Evolutionary conservation across 1,139 yeast species (phyloP).

Genomic region (Taphrina deformans): DNA sequence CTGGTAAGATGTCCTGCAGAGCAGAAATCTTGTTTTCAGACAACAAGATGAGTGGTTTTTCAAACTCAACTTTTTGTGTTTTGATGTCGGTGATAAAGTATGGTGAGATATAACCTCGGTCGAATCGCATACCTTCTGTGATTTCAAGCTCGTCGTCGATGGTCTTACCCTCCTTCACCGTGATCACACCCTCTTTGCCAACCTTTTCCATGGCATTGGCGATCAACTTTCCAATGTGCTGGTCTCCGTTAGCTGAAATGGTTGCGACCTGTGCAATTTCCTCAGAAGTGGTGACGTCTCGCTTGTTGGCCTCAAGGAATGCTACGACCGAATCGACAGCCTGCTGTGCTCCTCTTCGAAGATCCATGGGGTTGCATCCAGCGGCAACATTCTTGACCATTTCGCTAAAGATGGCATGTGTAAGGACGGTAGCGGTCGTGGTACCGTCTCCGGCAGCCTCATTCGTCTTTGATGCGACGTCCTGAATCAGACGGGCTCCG

Average conservation of each 20-base stretch:
- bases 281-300: constrained; percentile 93
- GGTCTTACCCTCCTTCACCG: constrained; percentile 97
- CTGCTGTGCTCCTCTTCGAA: constrained; percentile 97
- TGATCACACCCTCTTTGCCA: constrained; percentile 98
- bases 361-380: constrained; percentile 99
- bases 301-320: constrained; percentile 84
- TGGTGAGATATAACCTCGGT: constrained; percentile 97
- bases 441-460: constrained; percentile 99
- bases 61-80: constrained; percentile 95
- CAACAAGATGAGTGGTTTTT: constrained; percentile 84
- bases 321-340: constrained; percentile 96
- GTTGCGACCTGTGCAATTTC: constrained; percentile 99
- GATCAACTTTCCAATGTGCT: constrained; percentile 87
- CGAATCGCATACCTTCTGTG: constrained; percentile 99
- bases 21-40: constrained; percentile 94
- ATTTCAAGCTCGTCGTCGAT: constrained; percentile 95
- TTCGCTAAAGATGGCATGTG: constrained; percentile 95
- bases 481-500: constrained; percentile 96
- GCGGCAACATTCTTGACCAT: constrained; percentile 98
- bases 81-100: constrained; percentile 96
- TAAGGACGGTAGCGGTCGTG: constrained; percentile 95
- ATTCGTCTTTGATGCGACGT: constrained; percentile 96
- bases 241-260: constrained; percentile 95
- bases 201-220: constrained; percentile 99
- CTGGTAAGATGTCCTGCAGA: constrained; percentile 89